Percentiles rank a stretch among this genome's conserved stretches.
Evolutionary conservation across 2,329 filamentous ascomycete species (phyloP).

Genomic region (Ceratocystis smalleyi): DNA sequence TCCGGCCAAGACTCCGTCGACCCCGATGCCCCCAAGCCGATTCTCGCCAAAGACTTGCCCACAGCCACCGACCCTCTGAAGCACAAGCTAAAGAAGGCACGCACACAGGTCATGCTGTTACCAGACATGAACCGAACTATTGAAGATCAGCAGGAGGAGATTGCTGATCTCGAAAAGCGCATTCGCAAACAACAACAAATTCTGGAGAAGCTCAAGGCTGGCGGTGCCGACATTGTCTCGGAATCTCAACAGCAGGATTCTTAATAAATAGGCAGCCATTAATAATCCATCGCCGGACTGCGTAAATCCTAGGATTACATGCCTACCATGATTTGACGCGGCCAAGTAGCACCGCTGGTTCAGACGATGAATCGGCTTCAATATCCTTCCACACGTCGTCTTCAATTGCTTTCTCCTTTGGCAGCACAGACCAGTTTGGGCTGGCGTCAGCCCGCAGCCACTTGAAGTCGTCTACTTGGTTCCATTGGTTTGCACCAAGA

Average conservation of each 20-base stretch:
- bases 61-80: constrained; percentile 64
- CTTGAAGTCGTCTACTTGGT: constrained; percentile 92
- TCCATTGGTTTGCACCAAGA: constrained; percentile 52
- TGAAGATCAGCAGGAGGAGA: constrained; percentile 57
- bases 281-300: not conserved
- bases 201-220: constrained; percentile 38
- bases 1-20: not conserved
- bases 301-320: not conserved
- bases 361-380: constrained; percentile 35
- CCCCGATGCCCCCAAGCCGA: constrained; percentile 23
- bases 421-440: constrained; percentile 70
- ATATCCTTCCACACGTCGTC: constrained; percentile 54
- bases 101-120: constrained; percentile 46
- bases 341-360: not conserved
- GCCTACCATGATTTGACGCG: not conserved
- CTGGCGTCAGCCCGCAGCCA: constrained; percentile 79
- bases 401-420: constrained; percentile 40
- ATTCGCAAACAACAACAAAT: constrained; percentile 47
- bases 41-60: constrained; percentile 57
- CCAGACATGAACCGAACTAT: constrained; percentile 54
- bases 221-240: constrained; percentile 30
- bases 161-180: constrained; percentile 46
- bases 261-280: not conserved
- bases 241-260: constrained; percentile 15
- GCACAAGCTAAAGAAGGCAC: constrained; percentile 67